Base-by-base conservation (phyloP, 768 basidiomycete genomes). In the Naganishia kalamii region DNA sequence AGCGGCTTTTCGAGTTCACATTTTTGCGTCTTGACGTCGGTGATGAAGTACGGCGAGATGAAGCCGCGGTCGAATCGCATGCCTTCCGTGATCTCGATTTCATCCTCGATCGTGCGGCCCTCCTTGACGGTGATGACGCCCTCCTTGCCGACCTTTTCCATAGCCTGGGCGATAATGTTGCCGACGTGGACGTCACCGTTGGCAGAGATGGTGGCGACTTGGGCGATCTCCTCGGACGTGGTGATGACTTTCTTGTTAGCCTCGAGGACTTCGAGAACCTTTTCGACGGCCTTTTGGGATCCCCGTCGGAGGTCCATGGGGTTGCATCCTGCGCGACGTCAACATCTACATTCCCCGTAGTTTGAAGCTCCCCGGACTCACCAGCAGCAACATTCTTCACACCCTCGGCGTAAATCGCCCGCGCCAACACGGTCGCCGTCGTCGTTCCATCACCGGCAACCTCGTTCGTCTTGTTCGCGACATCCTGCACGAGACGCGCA, bases 71-170 rank as follows among this genome's bases (percentile, higher is more conserved):
- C 94, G 81, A 99, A 97, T 74, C 92, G 87, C 94, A 99, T 99
- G 79, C 94, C 94, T 81, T 99, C 94, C 29, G 94, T 97, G 74
- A 99, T 92, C 79, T 99, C 94, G 76, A 97, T 97, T 80, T 96
- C 92, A 76, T 99, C 94, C 72, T 97, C 92, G 70, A 93, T 96
- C 5, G 94, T 98, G 72, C 88, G 87, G 47, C 94, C 94, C 80
- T 99, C 94, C 83, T 98, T 99, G 79, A 99, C 93, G 54, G 94
- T 98, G 82, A 99, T 98, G 75, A 98, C 94, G 78, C 94, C 94
- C 81, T 99, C 94, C 82, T 94, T 96, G 77, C 94, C 94, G 67
- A 98, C 94, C 80, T 96, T 96, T 81, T 98, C 94, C 94, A 97
- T 99, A 1, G 94, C 94, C 75, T 91, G 90, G 5, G 94, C 93